These are phyloP conservation scores for Scortechinia acanthostroma DNA, from an alignment of 2,329 filamentous ascomycete species.

Conservation along the genomic window DNA sequence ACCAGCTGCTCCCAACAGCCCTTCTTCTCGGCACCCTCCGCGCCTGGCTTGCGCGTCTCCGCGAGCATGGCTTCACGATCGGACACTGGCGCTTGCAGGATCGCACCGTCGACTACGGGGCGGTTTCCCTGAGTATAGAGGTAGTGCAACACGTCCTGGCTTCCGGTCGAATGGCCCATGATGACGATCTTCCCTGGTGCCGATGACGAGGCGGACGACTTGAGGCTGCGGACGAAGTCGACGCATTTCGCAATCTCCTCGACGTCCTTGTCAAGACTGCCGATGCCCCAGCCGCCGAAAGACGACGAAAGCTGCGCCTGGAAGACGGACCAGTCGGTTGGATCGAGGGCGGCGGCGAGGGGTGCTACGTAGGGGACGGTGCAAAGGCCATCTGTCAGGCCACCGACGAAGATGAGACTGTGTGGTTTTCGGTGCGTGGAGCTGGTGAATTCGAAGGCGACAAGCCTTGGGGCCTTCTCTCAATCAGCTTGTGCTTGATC, in stretches of 20 bases:
- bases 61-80: not conserved
- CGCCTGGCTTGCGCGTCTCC: not conserved
- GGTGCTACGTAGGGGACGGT: conserved; percentile 42
- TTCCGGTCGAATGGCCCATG: conserved; percentile 1
- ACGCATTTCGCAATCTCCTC: conserved; percentile 42
- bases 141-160: conserved; percentile 2
- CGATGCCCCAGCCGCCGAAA: conserved; percentile 43
- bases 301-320: conserved; percentile 40
- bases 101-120: not conserved
- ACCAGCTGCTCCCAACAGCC: not conserved
- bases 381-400: conserved; percentile 46
- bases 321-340: conserved; percentile 40
- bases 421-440: conserved; percentile 21
- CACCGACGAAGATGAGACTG: conserved; percentile 49
- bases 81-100: not conserved
- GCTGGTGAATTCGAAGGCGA: conserved; percentile 27
- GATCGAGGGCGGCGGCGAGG: conserved; percentile 36
- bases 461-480: conserved; percentile 22
- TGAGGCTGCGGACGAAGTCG: conserved; percentile 32
- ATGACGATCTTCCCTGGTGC: not conserved
- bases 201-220: conserved; percentile 9
- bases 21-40: not conserved
- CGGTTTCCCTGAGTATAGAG: not conserved
- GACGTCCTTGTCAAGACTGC: conserved; percentile 41
- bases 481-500: conserved; percentile 2